These are phyloP conservation scores for Ascochyta pisi DNA, from an alignment of 2,329 filamentous ascomycete species.

Conservation along the genomic window DNA sequence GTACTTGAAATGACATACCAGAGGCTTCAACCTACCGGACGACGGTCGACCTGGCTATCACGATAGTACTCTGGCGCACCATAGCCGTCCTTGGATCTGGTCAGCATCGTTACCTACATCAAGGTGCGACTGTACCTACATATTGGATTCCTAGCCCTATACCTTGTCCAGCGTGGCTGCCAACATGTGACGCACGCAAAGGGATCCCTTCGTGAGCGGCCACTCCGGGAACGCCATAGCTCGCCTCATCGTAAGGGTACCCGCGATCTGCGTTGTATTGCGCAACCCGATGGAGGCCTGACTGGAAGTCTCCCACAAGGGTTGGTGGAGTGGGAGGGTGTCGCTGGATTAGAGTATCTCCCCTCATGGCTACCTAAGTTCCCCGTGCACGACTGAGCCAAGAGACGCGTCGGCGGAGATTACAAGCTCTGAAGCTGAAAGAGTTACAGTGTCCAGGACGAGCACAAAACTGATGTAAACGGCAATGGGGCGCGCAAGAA, in stretches of 20 bases:
- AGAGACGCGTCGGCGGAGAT: conserved; percentile 15
- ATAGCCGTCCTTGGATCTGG: conserved; percentile 40
- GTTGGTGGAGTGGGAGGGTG: conserved; percentile 49
- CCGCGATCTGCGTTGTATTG: conserved; percentile 51
- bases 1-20: background rate
- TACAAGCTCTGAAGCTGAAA: conserved; percentile 3
- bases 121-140: conserved; percentile 29
- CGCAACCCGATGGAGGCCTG: conserved; percentile 51
- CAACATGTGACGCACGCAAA: conserved; percentile 37
- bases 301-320: conserved; percentile 40
- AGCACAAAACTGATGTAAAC: conserved; percentile 17
- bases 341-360: conserved; percentile 44
- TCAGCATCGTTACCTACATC: conserved; percentile 27
- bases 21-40: conserved; percentile 31
- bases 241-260: conserved; percentile 46
- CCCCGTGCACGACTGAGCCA: conserved; percentile 14
- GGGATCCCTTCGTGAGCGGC: conserved; percentile 36
- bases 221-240: conserved; percentile 40
- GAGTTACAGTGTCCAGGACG: conserved; percentile 13
- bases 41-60: conserved; percentile 33
- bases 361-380: conserved; percentile 36
- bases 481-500: conserved; percentile 8
- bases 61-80: conserved; percentile 38
- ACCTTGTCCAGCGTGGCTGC: conserved; percentile 28
- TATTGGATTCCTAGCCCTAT: conserved; percentile 43